Evolutionary conservation across 371 early-diverging fungal genomes (phyloP), one percentile per base, ranked within the genome.

Genomic region (Rhizopus delemar): DNA sequence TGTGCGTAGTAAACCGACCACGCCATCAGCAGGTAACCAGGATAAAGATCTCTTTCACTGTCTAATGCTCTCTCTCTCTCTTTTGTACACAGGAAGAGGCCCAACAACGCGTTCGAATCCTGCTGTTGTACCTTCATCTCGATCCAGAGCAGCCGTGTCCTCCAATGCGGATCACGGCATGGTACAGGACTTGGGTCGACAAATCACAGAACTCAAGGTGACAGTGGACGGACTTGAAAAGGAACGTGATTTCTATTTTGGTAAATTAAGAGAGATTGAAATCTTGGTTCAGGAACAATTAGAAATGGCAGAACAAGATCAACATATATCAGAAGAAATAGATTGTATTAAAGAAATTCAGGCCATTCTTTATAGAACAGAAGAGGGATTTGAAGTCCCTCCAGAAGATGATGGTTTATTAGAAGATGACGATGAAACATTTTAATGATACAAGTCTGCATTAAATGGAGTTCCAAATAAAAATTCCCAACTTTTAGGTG

Each of bases 201-300:
- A 95, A 66, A 69, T 91, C 13, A 74, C 83, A 8, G 92, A 94
- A 62, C 75, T 92, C 52, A 90, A 92, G 69, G 71, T 85, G 33
- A 83, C 88, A n/a, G 86, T 95, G 34, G 92, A 91, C 55, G 93
- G 92, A 46, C 83, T 94, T 45, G 95, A 96, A 73, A 93, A 91
- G 78, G 96, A 97, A 73, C 86, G 98, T 35, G 96, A 97, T 63
- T 97, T 96, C 67, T 97, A 97, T 70, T 97, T 93, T 66, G 72
- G 80, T 41, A 96, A 96, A 74, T 76, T 97, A 61, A 78, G 97
- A 45, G 94, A 94, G 54, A 92, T 97, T 66, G 98, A 97, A 67
- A 85, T 96, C 35, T 74, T 90, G 51, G 86, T 94, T 7, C 97
- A 96, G 78, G 83, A 88, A 43, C 80, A 83, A 32, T 43, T 89